These are phyloP conservation scores for Talaromyces stipitatus DNA, from an alignment of 495 filamentous ascomycete species.

Conservation along the genomic window DNA sequence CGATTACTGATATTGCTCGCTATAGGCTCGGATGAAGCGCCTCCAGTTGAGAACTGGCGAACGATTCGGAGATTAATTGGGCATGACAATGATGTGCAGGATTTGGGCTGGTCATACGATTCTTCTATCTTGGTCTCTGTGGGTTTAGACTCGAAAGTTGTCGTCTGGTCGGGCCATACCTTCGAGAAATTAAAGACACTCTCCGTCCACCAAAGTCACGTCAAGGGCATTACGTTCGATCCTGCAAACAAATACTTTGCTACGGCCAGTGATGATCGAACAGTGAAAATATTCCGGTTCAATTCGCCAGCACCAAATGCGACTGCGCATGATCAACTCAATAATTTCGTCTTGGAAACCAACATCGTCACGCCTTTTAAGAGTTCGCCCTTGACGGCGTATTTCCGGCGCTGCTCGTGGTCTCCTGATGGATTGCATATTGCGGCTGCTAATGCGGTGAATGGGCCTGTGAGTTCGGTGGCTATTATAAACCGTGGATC, in stretches of 20 bases:
- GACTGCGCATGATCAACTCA: slow-evolving; percentile 84
- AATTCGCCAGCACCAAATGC: slow-evolving; percentile 87
- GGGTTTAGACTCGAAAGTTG: slow-evolving; percentile 93
- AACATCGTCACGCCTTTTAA: slow-evolving; percentile 79
- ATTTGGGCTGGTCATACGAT: slow-evolving; percentile 95
- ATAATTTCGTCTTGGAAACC: slow-evolving; percentile 88
- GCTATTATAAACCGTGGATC: slow-evolving; percentile 87
- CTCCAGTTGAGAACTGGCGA: slow-evolving; percentile 94
- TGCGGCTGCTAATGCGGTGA: slow-evolving; percentile 91
- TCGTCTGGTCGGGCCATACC: slow-evolving; percentile 94
- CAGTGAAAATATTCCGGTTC: slow-evolving; percentile 94
- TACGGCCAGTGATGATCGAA: slow-evolving; percentile 92
- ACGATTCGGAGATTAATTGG: slow-evolving; percentile 86
- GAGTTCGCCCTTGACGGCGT: slow-evolving; percentile 87
- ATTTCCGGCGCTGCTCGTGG: slow-evolving; percentile 95
- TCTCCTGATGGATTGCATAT: slow-evolving; percentile 96
- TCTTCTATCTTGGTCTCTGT: slow-evolving; percentile 94
- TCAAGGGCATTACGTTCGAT: slow-evolving; percentile 98
- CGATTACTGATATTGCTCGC: background rate
- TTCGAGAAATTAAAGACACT: slow-evolving; percentile 97
- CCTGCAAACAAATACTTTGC: slow-evolving; percentile 99
- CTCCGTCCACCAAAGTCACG: slow-evolving; percentile 86
- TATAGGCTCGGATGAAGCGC: slow-evolving; percentile 78
- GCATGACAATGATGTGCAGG: slow-evolving; percentile 98
- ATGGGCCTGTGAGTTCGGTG: slow-evolving; percentile 93